Evolutionary conservation across 1,284 basidiomycete genomes (phyloP).

Genomic region (Gymnopus androsaceus): DNA sequence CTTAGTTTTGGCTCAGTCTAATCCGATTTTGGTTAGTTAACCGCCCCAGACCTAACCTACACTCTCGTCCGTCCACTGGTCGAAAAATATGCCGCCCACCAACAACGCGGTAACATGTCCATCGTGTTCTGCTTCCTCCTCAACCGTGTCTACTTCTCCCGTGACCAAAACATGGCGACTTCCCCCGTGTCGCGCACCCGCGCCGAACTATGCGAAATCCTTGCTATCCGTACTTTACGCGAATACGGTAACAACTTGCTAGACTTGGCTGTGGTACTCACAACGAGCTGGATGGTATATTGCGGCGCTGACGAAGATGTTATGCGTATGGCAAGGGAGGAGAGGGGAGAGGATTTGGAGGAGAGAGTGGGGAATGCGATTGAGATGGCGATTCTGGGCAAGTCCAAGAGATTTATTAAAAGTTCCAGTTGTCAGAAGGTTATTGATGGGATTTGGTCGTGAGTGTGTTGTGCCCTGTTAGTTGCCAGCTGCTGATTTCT

Average conservation of each 20-base stretch:
- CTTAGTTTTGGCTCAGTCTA: neutral
- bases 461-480: slow-evolving; percentile 24
- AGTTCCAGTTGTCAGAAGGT: slow-evolving; percentile 86
- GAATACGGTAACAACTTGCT: slow-evolving; percentile 77
- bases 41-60: slow-evolving; percentile 84
- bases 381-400: slow-evolving; percentile 87
- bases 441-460: slow-evolving; percentile 81
- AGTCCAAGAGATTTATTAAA: slow-evolving; percentile 85
- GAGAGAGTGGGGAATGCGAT: slow-evolving; percentile 86
- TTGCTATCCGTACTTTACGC: slow-evolving; percentile 82
- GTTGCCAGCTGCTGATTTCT: slow-evolving; percentile 11
- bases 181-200: slow-evolving; percentile 73
- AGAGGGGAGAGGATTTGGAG: slow-evolving; percentile 75
- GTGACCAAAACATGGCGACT: slow-evolving; percentile 69
- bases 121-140: slow-evolving; percentile 88
- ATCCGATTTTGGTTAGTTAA: slow-evolving; percentile 49
- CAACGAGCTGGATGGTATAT: slow-evolving; percentile 88
- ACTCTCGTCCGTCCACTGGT: slow-evolving; percentile 77
- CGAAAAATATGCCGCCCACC: slow-evolving; percentile 70
- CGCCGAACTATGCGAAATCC: slow-evolving; percentile 84
- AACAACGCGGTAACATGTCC: slow-evolving; percentile 67
- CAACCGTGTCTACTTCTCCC: slow-evolving; percentile 84
- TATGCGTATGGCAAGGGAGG: slow-evolving; percentile 63
- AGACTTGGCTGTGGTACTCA: slow-evolving; percentile 77
- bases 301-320: slow-evolving; percentile 74